Conservation (phyloP, 1,284 basidiomycete genomes). For the Rhodofomes roseus region DNA sequence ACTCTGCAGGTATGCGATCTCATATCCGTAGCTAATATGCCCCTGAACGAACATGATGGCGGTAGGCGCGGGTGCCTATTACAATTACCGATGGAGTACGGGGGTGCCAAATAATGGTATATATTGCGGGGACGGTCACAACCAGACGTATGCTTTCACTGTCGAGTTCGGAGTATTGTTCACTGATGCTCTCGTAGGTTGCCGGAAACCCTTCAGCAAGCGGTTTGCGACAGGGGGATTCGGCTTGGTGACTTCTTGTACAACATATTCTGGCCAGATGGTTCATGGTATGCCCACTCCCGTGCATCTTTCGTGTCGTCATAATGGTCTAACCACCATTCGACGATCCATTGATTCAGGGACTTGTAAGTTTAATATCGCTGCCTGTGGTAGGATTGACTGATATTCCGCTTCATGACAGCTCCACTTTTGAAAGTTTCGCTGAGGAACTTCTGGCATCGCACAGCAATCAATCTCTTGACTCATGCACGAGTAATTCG, state of each 20-base stretch:
- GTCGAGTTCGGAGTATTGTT: background rate
- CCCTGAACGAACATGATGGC: background rate
- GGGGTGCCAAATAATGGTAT: background rate
- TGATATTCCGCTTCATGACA: background rate
- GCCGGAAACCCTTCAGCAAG: background rate
- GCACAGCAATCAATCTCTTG: background rate
- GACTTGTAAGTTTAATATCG: background rate
- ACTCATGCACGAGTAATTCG: background rate
- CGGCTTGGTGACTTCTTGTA: background rate
- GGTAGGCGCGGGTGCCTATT: background rate
- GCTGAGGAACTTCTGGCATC: background rate
- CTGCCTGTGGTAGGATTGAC: too few relatives aligned
- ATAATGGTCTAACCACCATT: too few relatives aligned
- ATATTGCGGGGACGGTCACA: background rate
- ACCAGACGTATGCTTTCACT: background rate
- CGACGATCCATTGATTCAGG: background rate
- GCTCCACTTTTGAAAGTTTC: background rate
- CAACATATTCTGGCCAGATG: background rate
- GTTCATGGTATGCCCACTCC: background rate
- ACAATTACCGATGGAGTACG: background rate
- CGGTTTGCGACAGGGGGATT: background rate
- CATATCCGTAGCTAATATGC: too few relatives aligned
- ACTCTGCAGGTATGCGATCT: background rate
- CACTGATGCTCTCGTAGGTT: background rate
- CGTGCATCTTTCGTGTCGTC: background rate